Percentiles rank a stretch among this genome's conserved stretches.
phyloP scores from a whole-genome alignment of 2,329 filamentous ascomycete genomes.

The Pezicula radicicola region DNA sequence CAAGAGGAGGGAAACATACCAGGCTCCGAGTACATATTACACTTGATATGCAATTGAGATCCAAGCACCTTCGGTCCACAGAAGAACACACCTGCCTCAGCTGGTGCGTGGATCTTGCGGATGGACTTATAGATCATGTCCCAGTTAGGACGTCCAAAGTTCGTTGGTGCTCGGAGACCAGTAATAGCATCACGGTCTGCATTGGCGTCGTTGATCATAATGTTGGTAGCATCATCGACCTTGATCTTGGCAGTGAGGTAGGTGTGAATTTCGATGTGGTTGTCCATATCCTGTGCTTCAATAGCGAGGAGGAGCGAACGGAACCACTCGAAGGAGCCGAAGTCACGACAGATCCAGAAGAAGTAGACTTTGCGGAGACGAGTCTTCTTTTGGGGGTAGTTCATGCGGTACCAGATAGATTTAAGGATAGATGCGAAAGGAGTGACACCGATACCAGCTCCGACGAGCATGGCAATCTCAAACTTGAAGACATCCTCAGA shows the following conservation, averaged over 20 bases:
- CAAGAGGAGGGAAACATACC: slow-evolving; percentile 51
- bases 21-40: slow-evolving; percentile 84
- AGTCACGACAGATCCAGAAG: slow-evolving; percentile 89
- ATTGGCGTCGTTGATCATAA: slow-evolving; percentile 89
- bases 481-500: slow-evolving; percentile 91
- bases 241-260: slow-evolving; percentile 88
- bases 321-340: slow-evolving; percentile 89
- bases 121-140: slow-evolving; percentile 86
- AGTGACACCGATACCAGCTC: slow-evolving; percentile 82
- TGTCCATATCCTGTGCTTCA: slow-evolving; percentile 79
- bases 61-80: slow-evolving; percentile 80
- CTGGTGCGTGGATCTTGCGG: slow-evolving; percentile 71
- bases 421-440: slow-evolving; percentile 85
- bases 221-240: slow-evolving; percentile 81
- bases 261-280: slow-evolving; percentile 85
- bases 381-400: slow-evolving; percentile 78
- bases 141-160: slow-evolving; percentile 86
- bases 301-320: slow-evolving; percentile 79
- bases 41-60: slow-evolving; percentile 75
- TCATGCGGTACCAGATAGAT: slow-evolving; percentile 92
- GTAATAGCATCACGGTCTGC: slow-evolving; percentile 83
- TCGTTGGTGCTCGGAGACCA: slow-evolving; percentile 76
- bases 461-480: slow-evolving; percentile 74
- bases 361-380: slow-evolving; percentile 84
- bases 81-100: slow-evolving; percentile 78